Conservation (phyloP, 352 stramenopile species). For the Phytophthora tubulina region DNA sequence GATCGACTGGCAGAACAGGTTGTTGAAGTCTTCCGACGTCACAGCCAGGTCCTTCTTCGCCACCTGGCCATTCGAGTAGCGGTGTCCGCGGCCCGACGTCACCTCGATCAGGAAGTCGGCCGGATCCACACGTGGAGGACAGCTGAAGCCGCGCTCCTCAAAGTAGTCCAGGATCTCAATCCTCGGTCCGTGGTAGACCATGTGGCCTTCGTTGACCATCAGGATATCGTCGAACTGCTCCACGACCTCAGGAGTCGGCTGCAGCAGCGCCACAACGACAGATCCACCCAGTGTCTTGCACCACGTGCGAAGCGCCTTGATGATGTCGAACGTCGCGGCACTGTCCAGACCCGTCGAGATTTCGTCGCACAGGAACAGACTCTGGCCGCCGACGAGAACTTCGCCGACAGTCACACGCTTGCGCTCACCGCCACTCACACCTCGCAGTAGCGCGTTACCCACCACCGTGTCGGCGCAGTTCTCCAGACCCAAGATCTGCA, state of each 20-base stretch:
- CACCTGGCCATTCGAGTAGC: constrained; percentile 56
- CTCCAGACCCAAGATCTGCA: constrained; percentile 86
- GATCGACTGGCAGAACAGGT: constrained; percentile 61
- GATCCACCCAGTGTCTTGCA: constrained; percentile 51
- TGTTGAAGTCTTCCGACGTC: constrained; percentile 62
- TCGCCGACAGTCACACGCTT: constrained; percentile 88
- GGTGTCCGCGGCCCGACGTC: constrained; percentile 61
- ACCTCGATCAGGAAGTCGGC: constrained; percentile 81
- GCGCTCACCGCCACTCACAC: constrained; percentile 92
- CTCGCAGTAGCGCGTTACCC: constrained; percentile 85
- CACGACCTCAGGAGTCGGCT: constrained; percentile 91
- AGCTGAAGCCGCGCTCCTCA: constrained; percentile 72
- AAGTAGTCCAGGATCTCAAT: constrained; percentile 90
- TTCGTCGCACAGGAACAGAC: constrained; percentile 87
- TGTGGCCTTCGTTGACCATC: constrained; percentile 92
- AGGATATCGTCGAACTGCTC: constrained; percentile 96
- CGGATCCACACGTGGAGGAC: constrained; percentile 72
- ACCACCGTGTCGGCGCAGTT: constrained; percentile 95
- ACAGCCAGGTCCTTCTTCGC: constrained; percentile 41
- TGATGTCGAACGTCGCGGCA: constrained; percentile 64
- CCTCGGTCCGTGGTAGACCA: constrained; percentile 94
- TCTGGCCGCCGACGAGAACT: constrained; percentile 53
- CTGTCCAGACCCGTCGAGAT: constrained; percentile 70
- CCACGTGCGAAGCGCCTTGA: constrained; percentile 61
- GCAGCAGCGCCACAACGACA: constrained; percentile 48